Evolutionary conservation across 306 rosid species (phyloP).

Genomic region (Gleditsia sinensis): DNA sequence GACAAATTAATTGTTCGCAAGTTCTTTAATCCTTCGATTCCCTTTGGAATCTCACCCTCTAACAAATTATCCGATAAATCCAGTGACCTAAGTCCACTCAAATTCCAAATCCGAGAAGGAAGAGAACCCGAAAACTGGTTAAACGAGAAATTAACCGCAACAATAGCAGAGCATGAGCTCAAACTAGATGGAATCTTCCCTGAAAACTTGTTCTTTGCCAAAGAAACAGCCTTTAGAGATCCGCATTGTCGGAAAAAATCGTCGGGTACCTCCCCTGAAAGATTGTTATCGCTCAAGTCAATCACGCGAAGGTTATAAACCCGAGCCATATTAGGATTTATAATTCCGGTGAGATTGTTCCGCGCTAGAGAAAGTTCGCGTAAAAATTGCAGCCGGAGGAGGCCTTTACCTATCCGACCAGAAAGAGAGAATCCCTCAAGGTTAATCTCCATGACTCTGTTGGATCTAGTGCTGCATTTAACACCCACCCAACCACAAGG

Average conservation of each 20-base stretch:
- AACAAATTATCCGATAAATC: slow-evolving; percentile 75
- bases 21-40: slow-evolving; percentile 59
- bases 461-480: slow-evolving; percentile 93
- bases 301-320: slow-evolving; percentile 70
- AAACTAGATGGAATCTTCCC: slow-evolving; percentile 72
- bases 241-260: slow-evolving; percentile 92
- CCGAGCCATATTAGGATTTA: slow-evolving; percentile 64
- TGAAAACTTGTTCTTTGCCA: slow-evolving; percentile 70
- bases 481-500: slow-evolving; percentile 86
- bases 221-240: slow-evolving; percentile 70
- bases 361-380: slow-evolving; percentile 70
- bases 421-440: slow-evolving; percentile 81
- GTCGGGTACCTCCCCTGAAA: slow-evolving; percentile 68
- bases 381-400: slow-evolving; percentile 65
- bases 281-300: slow-evolving; percentile 78
- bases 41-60: slow-evolving; percentile 72
- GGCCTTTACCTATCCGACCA: slow-evolving; percentile 83
- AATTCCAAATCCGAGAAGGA: slow-evolving; percentile 71
- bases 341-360: slow-evolving; percentile 78
- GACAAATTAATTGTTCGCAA: slow-evolving; percentile 66
- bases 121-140: slow-evolving; percentile 76
- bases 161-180: slow-evolving; percentile 70
- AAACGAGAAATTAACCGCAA: slow-evolving; percentile 58
- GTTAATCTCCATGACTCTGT: slow-evolving; percentile 74
- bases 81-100: slow-evolving; percentile 79